Percentiles rank a stretch among this genome's conserved stretches.
phyloP scores from a whole-genome alignment of 192 early-diverging fungal species.

The Gonapodya prolifera region DNA sequence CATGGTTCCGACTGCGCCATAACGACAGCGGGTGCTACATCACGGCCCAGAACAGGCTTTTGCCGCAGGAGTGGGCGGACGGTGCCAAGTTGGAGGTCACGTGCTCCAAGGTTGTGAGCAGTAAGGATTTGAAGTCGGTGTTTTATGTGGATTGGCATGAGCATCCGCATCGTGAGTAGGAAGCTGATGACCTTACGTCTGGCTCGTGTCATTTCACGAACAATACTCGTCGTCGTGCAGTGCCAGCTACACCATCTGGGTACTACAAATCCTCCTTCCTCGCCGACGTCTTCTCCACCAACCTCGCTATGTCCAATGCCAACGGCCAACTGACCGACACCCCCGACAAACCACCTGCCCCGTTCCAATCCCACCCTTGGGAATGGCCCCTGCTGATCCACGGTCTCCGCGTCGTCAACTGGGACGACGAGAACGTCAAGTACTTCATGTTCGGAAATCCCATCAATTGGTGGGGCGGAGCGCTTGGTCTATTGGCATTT shows the following conservation, averaged over 20 bases:
- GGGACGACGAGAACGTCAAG: constrained; percentile 3
- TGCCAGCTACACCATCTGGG: neutral
- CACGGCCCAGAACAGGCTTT: neutral
- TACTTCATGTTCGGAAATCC: constrained; percentile 10
- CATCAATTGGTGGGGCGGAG: constrained; percentile 5
- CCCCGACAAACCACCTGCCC: constrained; percentile 6
- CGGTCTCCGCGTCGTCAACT: constrained; percentile 5
- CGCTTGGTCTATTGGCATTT: neutral
- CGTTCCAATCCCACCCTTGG: constrained; percentile 7
- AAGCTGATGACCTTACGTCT: no score
- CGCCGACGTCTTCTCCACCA: neutral
- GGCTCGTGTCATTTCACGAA: no score
- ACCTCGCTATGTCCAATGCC: constrained; percentile 3
- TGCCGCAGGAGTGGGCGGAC: neutral
- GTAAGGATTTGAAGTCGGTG: no score
- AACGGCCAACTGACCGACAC: neutral
- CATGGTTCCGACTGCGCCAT: constrained; percentile 8
- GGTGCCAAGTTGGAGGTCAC: neutral
- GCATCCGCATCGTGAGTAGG: constrained; percentile 18
- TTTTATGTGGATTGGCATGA: constrained; percentile 29
- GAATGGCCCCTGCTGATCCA: constrained; percentile 3
- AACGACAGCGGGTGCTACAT: constrained; percentile 5
- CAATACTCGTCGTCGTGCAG: neutral
- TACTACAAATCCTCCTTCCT: constrained; percentile 3
- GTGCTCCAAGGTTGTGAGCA: neutral